Evolutionary conservation across 176 grass and related monocot genomes (phyloP).

Genomic region (Aegilops tauschii): DNA sequence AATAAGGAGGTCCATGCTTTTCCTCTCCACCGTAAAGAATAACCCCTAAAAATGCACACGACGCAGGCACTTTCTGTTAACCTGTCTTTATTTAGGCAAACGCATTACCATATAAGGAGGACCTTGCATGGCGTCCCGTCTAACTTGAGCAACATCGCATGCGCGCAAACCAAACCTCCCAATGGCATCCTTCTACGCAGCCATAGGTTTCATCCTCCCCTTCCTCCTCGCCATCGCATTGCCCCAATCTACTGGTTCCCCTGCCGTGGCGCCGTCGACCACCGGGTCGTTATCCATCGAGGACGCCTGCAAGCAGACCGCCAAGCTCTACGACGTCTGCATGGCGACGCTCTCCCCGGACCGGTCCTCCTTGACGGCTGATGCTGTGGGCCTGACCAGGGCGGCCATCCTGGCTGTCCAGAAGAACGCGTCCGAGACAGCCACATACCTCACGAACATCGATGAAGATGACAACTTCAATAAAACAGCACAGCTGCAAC

Average conservation of each 20-base stretch:
- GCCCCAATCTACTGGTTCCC: background rate
- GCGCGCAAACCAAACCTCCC: background rate
- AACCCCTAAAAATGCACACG: background rate
- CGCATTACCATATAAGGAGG: background rate
- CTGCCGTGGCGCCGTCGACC: background rate
- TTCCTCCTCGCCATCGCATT: conserved; percentile 15
- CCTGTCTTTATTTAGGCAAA: conserved; percentile 36
- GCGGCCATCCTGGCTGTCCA: conserved; percentile 38
- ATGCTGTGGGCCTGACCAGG: conserved; percentile 36
- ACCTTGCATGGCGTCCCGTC: conserved; percentile 3
- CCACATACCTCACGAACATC: conserved; percentile 36
- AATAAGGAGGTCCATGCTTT: background rate
- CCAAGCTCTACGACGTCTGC: conserved; percentile 49
- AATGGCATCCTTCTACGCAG: conserved; percentile 14
- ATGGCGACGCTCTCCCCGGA: conserved; percentile 45
- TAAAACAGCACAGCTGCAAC: conserved; percentile 51
- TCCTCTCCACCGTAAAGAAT: background rate
- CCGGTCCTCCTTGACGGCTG: conserved; percentile 25
- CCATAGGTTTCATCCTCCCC: conserved; percentile 37
- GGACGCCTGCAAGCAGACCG: conserved; percentile 59
- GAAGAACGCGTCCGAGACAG: conserved; percentile 52
- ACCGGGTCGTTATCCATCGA: conserved; percentile 10
- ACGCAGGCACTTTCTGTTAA: background rate
- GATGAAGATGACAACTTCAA: conserved; percentile 40
- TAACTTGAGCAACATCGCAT: conserved; percentile 11